Conservation (phyloP, 441 rosid species). For the Lagerstroemia fauriei region DNA sequence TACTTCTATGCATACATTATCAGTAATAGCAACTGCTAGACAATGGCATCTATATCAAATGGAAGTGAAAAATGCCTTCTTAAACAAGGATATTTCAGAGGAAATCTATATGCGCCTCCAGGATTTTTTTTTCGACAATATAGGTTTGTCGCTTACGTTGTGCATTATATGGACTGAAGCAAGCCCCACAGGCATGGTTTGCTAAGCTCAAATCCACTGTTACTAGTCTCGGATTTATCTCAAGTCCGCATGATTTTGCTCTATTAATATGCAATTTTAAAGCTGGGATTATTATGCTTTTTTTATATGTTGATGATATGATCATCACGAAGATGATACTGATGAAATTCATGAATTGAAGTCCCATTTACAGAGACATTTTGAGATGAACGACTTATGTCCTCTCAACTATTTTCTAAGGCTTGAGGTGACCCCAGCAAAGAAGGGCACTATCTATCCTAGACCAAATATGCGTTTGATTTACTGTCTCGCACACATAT, state of each 20-base stretch:
- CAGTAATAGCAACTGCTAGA: background rate
- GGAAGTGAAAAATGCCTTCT: conserved; percentile 3
- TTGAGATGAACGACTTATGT: background rate
- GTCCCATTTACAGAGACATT: background rate
- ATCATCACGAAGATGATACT: background rate
- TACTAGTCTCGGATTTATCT: background rate
- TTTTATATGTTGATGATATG: background rate
- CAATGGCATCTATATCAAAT: background rate
- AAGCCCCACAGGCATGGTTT: background rate
- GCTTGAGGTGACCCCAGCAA: background rate
- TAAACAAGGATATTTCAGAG: background rate
- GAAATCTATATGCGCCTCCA: background rate
- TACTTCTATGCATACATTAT: background rate
- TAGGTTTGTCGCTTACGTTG: background rate
- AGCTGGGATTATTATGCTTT: too few relatives aligned
- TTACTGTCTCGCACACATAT: background rate
- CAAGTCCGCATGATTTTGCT: background rate
- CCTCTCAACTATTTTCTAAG: background rate
- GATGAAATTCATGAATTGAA: background rate
- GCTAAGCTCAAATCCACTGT: background rate
- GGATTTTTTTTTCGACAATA: background rate
- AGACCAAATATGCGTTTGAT: background rate
- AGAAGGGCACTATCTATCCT: background rate
- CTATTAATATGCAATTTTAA: background rate
- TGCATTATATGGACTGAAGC: background rate